Evolutionary conservation across 352 stramenopile genomes (phyloP).

Genomic region (Phytopythium montanum): DNA sequence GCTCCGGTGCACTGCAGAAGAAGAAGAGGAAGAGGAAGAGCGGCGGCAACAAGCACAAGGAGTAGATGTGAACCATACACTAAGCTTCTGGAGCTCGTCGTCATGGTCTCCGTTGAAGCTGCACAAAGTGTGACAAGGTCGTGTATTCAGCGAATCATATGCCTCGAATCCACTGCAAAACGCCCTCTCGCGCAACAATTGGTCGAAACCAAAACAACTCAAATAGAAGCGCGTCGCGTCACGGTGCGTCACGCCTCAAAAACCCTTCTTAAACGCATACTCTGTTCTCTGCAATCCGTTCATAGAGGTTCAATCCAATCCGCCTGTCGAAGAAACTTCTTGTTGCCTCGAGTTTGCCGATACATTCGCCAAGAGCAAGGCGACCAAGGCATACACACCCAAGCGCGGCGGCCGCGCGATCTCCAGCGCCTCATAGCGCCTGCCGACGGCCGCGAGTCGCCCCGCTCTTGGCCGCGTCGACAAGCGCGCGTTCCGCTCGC

Average conservation of each 20-base stretch:
- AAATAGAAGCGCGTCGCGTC: no score
- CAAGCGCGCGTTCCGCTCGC: neutral
- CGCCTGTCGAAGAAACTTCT: constrained; percentile 1
- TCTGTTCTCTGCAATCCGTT: constrained; percentile 1
- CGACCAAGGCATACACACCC: neutral
- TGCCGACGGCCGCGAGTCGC: neutral
- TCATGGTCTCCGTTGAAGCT: neutral
- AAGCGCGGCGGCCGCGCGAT: neutral
- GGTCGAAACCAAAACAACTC: neutral
- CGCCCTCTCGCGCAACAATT: neutral
- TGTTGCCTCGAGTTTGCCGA: neutral
- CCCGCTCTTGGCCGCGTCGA: neutral
- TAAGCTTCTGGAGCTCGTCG: no score
- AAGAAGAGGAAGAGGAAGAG: neutral
- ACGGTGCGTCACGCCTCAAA: neutral
- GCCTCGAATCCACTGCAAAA: neutral
- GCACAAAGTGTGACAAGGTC: neutral
- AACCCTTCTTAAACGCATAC: neutral
- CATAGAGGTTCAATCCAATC: neutral
- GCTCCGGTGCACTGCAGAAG: no score
- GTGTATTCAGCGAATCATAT: constrained; percentile 2
- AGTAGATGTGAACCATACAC: neutral
- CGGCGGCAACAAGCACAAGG: neutral
- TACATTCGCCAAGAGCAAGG: neutral
- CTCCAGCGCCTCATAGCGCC: neutral